Conservation (phyloP, 345 rosid species). For the Corchorus olitorius region DNA sequence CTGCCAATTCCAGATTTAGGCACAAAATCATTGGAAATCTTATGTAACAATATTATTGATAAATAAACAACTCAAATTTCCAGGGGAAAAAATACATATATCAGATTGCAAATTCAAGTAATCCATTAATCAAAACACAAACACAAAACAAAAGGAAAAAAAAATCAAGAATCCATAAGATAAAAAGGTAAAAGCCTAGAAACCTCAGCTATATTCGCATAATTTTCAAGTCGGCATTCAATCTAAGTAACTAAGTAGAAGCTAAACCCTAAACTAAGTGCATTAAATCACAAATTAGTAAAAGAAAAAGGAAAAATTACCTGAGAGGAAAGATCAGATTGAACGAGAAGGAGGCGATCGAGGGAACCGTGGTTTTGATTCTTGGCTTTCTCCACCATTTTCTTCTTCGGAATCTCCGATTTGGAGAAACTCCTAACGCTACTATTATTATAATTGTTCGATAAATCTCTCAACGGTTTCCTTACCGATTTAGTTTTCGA, state of each 20-base stretch:
- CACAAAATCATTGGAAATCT: not conserved
- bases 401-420: slow-evolving; percentile 28
- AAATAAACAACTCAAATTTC: not conserved
- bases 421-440: slow-evolving; percentile 28
- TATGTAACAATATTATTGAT: not conserved
- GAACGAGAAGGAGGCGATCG: slow-evolving; percentile 66
- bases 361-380: slow-evolving; percentile 31
- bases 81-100: too few relatives aligned
- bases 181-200: not conserved
- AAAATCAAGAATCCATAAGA: not conserved
- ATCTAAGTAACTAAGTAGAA: not conserved
- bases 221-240: not conserved
- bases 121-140: not conserved
- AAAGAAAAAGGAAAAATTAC: slow-evolving; percentile 28
- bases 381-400: slow-evolving; percentile 22
- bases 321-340: slow-evolving; percentile 71
- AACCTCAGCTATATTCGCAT: not conserved
- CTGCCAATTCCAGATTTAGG: slow-evolving; percentile 37
- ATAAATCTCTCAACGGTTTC: slow-evolving; percentile 39
- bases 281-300: not conserved
- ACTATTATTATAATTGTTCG: slow-evolving; percentile 26
- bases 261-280: not conserved
- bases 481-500: slow-evolving; percentile 38
- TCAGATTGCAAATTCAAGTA: not conserved
- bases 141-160: not conserved